Evolutionary conservation across 2,329 filamentous ascomycete species (phyloP).

Genomic region (Cladophialophora carrionii): DNA sequence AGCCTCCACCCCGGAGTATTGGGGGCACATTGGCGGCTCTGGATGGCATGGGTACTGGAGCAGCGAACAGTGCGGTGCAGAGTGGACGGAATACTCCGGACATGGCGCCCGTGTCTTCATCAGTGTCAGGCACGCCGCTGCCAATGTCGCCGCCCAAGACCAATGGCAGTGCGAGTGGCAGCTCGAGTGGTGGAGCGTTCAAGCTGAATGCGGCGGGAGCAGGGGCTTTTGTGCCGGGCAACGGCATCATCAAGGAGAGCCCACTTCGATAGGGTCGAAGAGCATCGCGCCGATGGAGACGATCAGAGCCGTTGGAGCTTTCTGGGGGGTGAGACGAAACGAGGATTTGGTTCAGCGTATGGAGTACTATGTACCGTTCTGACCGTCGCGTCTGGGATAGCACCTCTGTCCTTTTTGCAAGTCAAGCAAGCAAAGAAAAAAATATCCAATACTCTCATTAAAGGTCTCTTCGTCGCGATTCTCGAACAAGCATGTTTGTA

Average conservation of each 20-base stretch:
- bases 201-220: slow-evolving; percentile 29
- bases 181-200: slow-evolving; percentile 22
- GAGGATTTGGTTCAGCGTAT: not conserved
- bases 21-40: slow-evolving; percentile 32
- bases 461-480: not conserved
- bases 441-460: not conserved
- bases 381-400: not conserved
- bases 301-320: not conserved
- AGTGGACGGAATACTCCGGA: slow-evolving; percentile 42
- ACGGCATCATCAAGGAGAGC: slow-evolving; percentile 36
- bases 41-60: slow-evolving; percentile 39
- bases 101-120: slow-evolving; percentile 15
- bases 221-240: slow-evolving; percentile 35
- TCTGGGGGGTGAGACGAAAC: not conserved
- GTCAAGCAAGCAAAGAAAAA: not conserved
- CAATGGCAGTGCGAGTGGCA: slow-evolving; percentile 14
- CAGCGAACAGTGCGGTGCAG: slow-evolving; percentile 30
- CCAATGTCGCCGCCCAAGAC: slow-evolving; percentile 28
- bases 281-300: not conserved
- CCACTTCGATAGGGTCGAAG: slow-evolving; percentile 31
- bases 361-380: not conserved
- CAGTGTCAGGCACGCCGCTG: slow-evolving; percentile 11
- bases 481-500: not conserved
- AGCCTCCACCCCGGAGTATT: slow-evolving; percentile 53
- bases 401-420: not conserved